Conservation (phyloP, 2,329 filamentous ascomycete species). For the Botrytis tulipae region DNA sequence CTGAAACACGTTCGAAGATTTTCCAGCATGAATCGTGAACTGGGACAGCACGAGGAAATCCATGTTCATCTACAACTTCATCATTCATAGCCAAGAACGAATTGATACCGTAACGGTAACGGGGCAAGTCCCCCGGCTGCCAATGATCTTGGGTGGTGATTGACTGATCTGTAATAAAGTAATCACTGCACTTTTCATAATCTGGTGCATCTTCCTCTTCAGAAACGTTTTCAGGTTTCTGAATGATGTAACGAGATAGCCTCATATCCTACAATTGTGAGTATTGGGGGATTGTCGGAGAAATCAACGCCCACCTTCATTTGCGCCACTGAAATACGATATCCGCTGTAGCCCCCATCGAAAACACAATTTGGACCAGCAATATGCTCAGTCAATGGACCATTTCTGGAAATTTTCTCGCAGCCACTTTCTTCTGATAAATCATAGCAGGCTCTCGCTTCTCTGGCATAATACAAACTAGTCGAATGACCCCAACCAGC, state of each 20-base stretch:
- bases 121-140: background rate
- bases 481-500: background rate
- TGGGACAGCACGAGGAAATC: conserved; percentile 9
- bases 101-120: conserved; percentile 9
- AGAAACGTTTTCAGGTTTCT: background rate
- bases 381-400: background rate
- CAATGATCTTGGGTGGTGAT: background rate
- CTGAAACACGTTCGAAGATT: conserved; percentile 25
- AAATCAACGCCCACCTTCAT: background rate
- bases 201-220: conserved; percentile 16
- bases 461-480: background rate
- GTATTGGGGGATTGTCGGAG: background rate
- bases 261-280: background rate
- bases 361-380: conserved; percentile 6
- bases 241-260: conserved; percentile 22
- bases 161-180: conserved; percentile 22
- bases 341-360: background rate
- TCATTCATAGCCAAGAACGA: conserved; percentile 14
- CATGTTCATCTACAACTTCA: background rate
- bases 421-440: background rate
- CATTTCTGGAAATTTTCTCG: background rate
- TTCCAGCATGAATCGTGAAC: conserved; percentile 26
- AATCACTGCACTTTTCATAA: conserved; percentile 20
- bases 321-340: background rate
- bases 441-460: background rate